Evolutionary conservation across 2,329 filamentous ascomycete species (phyloP), one percentile per base, ranked within the genome.

Genomic region (Fusarium sp.): DNA sequence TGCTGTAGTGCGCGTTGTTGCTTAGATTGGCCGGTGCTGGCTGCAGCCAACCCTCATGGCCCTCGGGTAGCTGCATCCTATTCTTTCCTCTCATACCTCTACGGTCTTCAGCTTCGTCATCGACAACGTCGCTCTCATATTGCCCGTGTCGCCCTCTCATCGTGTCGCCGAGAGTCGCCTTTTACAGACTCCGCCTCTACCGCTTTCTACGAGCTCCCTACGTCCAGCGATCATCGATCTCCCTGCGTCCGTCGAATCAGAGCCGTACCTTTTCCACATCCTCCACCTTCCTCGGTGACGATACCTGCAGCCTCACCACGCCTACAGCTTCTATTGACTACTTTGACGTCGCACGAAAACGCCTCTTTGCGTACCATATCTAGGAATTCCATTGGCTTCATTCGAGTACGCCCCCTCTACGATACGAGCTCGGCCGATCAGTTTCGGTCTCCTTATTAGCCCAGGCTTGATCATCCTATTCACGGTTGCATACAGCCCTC

Each of bases 341-440:
- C 51, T 26, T 61, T 56, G 56, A 69, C 55, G 72, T 75, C 58
- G 49, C 70, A 74, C 73, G 11, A 59, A 45, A 69, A 66, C 70
- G 70, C 68, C 74, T 67, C 67, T 60, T 65, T 68, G 62, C 58
- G 75, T 74, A 71, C 63, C 50, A 56, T 72, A 60, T 67, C 34
- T 34, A 68, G 36, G 59, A 44, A 68, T 57, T 62, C 65, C 66
- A 75, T 77, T 77, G 72, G 57, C 63, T 68, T 69, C 62, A 36
- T 49, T 56, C 59, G 55, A 68, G 31, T 56, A 63, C 68, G 40
- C 53, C 66, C 58, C 48, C 38, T 68, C 56, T 58, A 74, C 71
- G 75, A 79, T 78, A 79, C 78, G 78, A 79, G 75, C 70, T 68
- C 49, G 62, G 62, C 68, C 73, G 74, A 72, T 66, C 68, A 72